Evolutionary conservation across 108 stramenopile species (phyloP).

Genomic region (Nitzschia sp.): DNA sequence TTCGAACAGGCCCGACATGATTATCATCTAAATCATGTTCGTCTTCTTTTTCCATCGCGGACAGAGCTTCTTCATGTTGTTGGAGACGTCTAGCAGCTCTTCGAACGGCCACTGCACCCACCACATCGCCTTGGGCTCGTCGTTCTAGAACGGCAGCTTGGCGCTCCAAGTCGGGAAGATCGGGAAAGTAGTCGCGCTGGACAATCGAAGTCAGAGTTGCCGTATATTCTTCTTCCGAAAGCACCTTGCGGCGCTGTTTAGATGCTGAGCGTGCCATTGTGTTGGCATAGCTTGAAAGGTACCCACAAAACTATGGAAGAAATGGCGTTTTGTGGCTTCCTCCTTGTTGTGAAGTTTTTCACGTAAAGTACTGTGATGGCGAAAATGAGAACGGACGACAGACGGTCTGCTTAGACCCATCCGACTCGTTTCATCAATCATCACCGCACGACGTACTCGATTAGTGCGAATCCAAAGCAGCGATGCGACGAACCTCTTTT

Average conservation of each 20-base stretch:
- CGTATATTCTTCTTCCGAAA: slow-evolving; percentile 80
- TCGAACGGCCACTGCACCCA: slow-evolving; percentile 68
- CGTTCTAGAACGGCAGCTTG: slow-evolving; percentile 58
- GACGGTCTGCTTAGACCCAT: no score
- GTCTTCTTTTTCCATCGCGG: slow-evolving; percentile 33
- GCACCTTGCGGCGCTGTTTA: slow-evolving; percentile 53
- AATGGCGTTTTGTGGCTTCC: no score
- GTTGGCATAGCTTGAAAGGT: no score
- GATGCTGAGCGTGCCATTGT: neutral
- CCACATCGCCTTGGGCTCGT: slow-evolving; percentile 57
- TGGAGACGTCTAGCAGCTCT: slow-evolving; percentile 54
- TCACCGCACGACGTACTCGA: no score
- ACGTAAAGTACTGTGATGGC: no score
- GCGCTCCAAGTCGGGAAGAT: slow-evolving; percentile 44
- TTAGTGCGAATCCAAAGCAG: no score
- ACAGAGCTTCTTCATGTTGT: slow-evolving; percentile 48
- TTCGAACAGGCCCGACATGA: slow-evolving; percentile 21
- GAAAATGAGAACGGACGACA: no score
- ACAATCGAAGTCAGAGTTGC: slow-evolving; percentile 67
- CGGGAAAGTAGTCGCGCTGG: slow-evolving; percentile 73
- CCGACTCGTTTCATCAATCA: no score
- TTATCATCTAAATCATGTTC: slow-evolving; percentile 12
- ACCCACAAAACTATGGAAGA: no score
- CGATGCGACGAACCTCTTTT: no score
- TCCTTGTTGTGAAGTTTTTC: no score